Base-by-base conservation (phyloP, 768 basidiomycete genomes). In the Leccinum longicurvipes region DNA sequence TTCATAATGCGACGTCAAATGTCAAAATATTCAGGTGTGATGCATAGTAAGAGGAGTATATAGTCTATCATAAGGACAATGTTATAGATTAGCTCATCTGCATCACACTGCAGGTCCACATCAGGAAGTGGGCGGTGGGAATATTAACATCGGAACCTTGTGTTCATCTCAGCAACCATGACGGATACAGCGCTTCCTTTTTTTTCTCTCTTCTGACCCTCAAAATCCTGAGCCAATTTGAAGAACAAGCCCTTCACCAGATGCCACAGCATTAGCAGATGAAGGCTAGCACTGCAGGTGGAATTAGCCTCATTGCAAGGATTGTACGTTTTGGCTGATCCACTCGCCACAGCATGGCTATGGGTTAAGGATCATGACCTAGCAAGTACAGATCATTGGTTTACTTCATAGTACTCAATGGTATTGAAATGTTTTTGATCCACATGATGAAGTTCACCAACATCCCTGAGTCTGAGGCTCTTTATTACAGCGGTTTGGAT, bases 371-470 rank as follows among this genome's bases (percentile, higher is more conserved):
- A n/a, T n/a, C n/a, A n/a, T 53, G 55, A 46, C 51, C 58, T 50
- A 50, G 55, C 51, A 48, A 41, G 48, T n/a, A 24, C 39, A 41
- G 44, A 47, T 39, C n/a, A n/a, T n/a, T n/a, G n/a, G 25, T 61
- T 58, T 50, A 47, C 60, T 51, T 53, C 55, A 32, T 32, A 29
- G 21, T 49, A 28, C 15, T 24, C 39, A 11, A 54, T 55, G 55
- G 54, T 34, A 25, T 44, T 62, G 65, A 67, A 65, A 64, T 50
- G 50, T 61, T 65, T 66, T 54, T 53, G 62, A 68, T 56, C 66
- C 61, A 68, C 67, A 39, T 27, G 45, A 39, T 39, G 17, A n/a
- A 39, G 36, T 48, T 47, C 47, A 47, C 25, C 47, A 6, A n/a
- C 47, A 50, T 47, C 66, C 61, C 64, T 69, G 64, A 59, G 61